Base-by-base conservation (phyloP, 75 land plant species). In the Pinus albicaulis region DNA sequence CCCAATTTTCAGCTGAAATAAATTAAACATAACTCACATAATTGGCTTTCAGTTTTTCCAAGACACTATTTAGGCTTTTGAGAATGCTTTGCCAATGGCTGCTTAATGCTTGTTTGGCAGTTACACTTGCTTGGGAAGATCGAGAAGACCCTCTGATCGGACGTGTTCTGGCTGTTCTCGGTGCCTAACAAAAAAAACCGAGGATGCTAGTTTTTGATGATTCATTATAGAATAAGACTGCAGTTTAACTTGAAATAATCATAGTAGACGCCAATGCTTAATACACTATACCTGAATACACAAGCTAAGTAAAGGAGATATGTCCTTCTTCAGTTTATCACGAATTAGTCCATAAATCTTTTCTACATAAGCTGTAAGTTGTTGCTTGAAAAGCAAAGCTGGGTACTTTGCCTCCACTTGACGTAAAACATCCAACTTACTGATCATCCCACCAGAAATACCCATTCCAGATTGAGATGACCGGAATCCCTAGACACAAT, bases 1-100 rank as follows among this genome's bases (percentile, higher is more conserved):
- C 26, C 22, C 56, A 22, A 55, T 75, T 55, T 24, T 25, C 44
- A 69, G n/a, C 26, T 26, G 55, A 75, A 75, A 5, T 53, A 73
- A 76, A 44, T 72, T 26, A 14, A 59, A 10, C 31, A 19, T 56
- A n/a, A 38, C 89, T 83, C 74, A 95, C 98, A 83, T 93, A 76
- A 78, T 95, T 95, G 28, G 84, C 88, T 19, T 77, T 76, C 82
- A 95, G 44, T 48, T 78, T 83, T 44, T 74, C 80, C 76, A 95
- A 79, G n/a, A 83, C 55, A 31, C 65, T 62, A 68, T 85, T 89
- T 60, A 95, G 83, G 61, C 85, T 88, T 24, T 88, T 82, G 73
- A 93, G 88, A 57, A 95, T 95, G 69, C 85, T 89, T 84, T 95
- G 94, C 96, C 98, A 95, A 73, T 95, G 96, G 74, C 89, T 78